Evolutionary conservation across 257 asterid genomes (phyloP), one percentile per base, ranked within the genome.

Genomic region (Datura wrightii): DNA sequence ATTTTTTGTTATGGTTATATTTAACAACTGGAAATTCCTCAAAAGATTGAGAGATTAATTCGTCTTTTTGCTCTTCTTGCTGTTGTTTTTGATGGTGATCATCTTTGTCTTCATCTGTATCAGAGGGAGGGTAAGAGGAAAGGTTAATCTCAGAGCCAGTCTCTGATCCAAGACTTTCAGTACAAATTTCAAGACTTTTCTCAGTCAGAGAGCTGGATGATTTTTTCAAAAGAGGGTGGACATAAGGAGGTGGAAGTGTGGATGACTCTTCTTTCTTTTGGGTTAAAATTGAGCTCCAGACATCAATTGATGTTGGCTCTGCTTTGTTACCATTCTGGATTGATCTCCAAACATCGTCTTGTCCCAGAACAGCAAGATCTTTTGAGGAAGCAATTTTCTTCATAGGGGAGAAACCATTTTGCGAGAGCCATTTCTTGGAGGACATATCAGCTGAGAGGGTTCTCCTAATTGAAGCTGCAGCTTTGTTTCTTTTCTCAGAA

Each of bases 151-250:
- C 98, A 0, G 99, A 91, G 4, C 98, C 99, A 0, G 99, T 93
- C 70, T 96, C 99, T 0, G 99, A 93, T 1, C 99, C 98, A 4
- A 96, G 98, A 36, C 93, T 92, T 86, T 96, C 99, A 0, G 99
- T 96, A 87, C 99, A 96, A 39, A 94, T 86, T 89, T 94, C 88
- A 18, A 96, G 95, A n/a, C 97, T 92, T 89, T 93, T 92, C 4
- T 86, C 91, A 53, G 91, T 94, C 86, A 96, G 83, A 74, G 87
- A 24, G 82, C 93, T 90, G 1, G 86, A 13, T 24, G 85, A 19
- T 52, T 52, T 86, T 55, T 91, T 94, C 79, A 91, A 85, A 34
- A 89, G 87, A 10, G 98, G 95, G 31, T 91, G 97, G 46, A 93
- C 85, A 79, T 94, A 95, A 15, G 94, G 93, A 2, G 96, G 88